Evolutionary conservation across 148 eudicot genomes (phyloP), one percentile per base, ranked within the genome.

Genomic region (Persicaria tinctoria): DNA sequence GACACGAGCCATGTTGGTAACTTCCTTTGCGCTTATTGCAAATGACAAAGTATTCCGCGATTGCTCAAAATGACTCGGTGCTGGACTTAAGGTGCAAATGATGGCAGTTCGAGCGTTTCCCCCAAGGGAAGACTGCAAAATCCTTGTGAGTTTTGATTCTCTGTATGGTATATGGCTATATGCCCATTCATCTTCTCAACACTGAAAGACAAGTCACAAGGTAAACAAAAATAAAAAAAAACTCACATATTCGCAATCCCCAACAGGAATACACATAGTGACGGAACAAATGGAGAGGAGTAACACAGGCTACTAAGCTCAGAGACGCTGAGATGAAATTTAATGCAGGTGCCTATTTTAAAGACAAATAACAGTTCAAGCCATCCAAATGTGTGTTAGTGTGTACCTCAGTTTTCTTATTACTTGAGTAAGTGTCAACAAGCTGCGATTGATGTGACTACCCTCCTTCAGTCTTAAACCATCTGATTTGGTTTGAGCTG

Each of bases 41-140:
- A 94, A 94, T 51, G 78, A 76, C 73, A 94, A 86, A 17, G 98
- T 91, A 78, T 91, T 89, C 50, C 97, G 86, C 68, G 98, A 92
- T 82, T 95, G 97, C 44, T 95, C 98, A 69, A 89, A 86, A 83
- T 90, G 97, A 79, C 93, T 95, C 68, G 92, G 68, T 76, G 98
- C 98, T 68, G 98, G 96, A 81, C 97, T 95, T 80, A 95, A 78
- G 20, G 98, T 95, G 83, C 98, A 95, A 63, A 95, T 86, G 17
- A 95, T 95, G 48, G 98, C 98, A 57, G 97, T 95, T 14, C 96
- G 83, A 69, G 98, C 96, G 79, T 94, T 92, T 80, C 98, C 98
- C 49, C 97, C 98, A 46, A 94, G 91, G 32, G 98, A 92, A 76
- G 92, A 60, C 86, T 94, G 98, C 78, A 92, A 81, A 76, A 95